A percentile compares a stretch with the other conserved stretches of the same genome.
phyloP scores from a whole-genome alignment of 805 yeast genomes.

The Saturnispora bothae region DNA sequence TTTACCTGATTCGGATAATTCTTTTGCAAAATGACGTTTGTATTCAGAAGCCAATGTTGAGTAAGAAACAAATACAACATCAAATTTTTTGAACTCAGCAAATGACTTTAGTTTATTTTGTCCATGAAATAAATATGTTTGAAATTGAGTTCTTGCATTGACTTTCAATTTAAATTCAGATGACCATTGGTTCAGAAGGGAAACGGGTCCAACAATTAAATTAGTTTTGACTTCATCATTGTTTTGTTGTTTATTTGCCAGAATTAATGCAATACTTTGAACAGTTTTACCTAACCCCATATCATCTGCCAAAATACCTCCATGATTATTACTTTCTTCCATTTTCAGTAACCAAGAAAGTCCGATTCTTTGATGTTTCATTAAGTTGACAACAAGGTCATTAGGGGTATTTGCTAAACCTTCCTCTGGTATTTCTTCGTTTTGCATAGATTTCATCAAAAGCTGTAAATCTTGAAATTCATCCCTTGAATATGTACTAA shows the following conservation, averaged over 20 bases:
- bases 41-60: constrained; percentile 69
- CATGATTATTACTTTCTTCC: constrained; percentile 50
- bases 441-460: constrained; percentile 33
- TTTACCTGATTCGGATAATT: constrained; percentile 26
- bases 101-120: constrained; percentile 34
- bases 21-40: constrained; percentile 46
- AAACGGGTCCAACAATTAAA: constrained; percentile 84
- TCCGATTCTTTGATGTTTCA: constrained; percentile 72
- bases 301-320: constrained; percentile 72
- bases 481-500: constrained; percentile 1
- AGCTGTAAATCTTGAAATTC: constrained; percentile 19
- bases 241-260: constrained; percentile 30
- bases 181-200: constrained; percentile 78
- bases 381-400: constrained; percentile 36
- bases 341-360: constrained; percentile 67
- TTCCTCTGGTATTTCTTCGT: constrained; percentile 38
- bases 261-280: constrained; percentile 52
- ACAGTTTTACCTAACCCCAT: constrained; percentile 78
- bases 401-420: constrained; percentile 58
- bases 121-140: constrained; percentile 52
- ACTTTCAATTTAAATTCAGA: constrained; percentile 62
- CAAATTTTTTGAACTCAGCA: constrained; percentile 41
- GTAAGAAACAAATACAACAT: constrained; percentile 72
- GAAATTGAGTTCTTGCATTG: constrained; percentile 33
- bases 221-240: constrained; percentile 37